phyloP scores from a whole-genome alignment of 179 eudicot species.

The Monotropa hypopitys region DNA sequence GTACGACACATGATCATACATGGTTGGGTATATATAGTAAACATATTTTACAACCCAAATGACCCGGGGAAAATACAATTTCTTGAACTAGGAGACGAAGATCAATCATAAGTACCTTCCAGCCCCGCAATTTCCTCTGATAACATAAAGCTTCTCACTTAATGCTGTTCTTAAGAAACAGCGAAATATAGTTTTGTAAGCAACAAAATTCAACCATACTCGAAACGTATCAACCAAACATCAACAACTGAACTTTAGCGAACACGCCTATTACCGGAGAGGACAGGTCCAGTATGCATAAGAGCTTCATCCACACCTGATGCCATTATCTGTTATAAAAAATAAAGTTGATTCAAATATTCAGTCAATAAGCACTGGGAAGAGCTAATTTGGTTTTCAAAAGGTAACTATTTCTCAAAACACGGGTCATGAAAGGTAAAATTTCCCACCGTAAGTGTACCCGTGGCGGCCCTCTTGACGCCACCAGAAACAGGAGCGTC shows the following conservation, averaged over 20 bases:
- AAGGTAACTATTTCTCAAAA: neutral
- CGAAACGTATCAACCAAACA: neutral
- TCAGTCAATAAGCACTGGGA: neutral
- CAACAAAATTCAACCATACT: neutral
- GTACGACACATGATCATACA: neutral
- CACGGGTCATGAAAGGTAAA: neutral
- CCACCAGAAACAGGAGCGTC: slow-evolving; percentile 99
- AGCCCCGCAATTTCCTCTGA: slow-evolving; percentile 95
- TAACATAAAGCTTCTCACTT: slow-evolving; percentile 91
- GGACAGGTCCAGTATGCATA: slow-evolving; percentile 60
- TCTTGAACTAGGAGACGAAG: neutral
- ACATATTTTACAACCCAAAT: neutral
- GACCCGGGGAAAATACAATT: slow-evolving; percentile 3
- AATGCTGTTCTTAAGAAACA: slow-evolving; percentile 39
- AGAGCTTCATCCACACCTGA: slow-evolving; percentile 85
- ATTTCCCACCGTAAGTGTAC: slow-evolving; percentile 70
- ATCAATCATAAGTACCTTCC: slow-evolving; percentile 58
- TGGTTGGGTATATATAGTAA: neutral
- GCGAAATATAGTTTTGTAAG: slow-evolving; percentile 3
- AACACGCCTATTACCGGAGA: slow-evolving; percentile 43
- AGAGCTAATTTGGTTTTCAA: neutral
- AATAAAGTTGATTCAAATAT: neutral
- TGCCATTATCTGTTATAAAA: slow-evolving; percentile 65
- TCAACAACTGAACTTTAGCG: neutral
- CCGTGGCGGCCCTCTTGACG: slow-evolving; percentile 72